phyloP scores from a whole-genome alignment of 2,329 filamentous ascomycete species.

The Epichloe bromicola region DNA sequence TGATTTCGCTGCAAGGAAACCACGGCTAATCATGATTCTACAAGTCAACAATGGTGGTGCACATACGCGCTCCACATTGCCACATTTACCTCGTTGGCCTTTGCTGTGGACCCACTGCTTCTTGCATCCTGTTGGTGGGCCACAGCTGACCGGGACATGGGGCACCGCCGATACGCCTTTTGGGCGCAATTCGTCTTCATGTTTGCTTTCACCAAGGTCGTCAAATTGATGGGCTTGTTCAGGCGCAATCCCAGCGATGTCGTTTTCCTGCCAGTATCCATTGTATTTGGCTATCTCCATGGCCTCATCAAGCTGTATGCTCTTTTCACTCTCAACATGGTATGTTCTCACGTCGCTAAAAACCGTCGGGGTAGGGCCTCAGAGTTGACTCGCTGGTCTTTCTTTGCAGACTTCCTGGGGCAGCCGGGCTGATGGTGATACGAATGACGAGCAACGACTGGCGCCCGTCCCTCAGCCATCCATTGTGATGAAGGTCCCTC shows the following conservation, averaged over 20 bases:
- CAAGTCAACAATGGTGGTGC: constrained; percentile 81
- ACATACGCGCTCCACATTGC: constrained; percentile 87
- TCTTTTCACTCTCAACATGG: constrained; percentile 68
- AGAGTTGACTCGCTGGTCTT: background rate
- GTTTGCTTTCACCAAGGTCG: constrained; percentile 71
- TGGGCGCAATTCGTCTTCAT: constrained; percentile 59
- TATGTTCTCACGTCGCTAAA: constrained; percentile 32
- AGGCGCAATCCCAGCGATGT: constrained; percentile 72
- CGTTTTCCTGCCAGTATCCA: constrained; percentile 67
- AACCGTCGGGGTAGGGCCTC: no score
- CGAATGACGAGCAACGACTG: constrained; percentile 63
- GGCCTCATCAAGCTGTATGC: constrained; percentile 87
- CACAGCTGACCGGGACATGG: constrained; percentile 45
- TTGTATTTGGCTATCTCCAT: constrained; percentile 87
- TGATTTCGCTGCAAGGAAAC: background rate
- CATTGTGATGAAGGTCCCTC: constrained; percentile 30
- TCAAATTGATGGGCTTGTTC: constrained; percentile 83
- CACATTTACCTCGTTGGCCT: constrained; percentile 79
- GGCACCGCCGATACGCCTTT: constrained; percentile 40
- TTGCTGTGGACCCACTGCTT: constrained; percentile 63
- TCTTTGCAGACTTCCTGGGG: constrained; percentile 75
- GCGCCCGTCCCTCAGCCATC: constrained; percentile 31
- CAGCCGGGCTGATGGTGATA: constrained; percentile 81
- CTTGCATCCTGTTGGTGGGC: constrained; percentile 57
- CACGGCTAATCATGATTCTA: constrained; percentile 4